Conservation (phyloP, 345 rosid species). For the Raphanus raphanistrum region DNA sequence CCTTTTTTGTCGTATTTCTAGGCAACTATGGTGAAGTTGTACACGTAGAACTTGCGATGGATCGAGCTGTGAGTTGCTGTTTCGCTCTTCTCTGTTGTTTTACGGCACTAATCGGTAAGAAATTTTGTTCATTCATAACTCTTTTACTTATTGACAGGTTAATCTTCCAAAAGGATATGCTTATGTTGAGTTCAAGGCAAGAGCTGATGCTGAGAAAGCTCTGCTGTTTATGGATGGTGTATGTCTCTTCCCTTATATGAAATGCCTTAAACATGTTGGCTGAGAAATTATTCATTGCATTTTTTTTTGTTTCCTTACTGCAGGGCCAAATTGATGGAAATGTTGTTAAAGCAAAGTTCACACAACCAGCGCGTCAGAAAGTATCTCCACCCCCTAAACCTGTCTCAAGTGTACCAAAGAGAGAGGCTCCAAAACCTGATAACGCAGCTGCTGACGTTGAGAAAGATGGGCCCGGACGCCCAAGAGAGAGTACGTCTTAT, state of each 20-base stretch:
- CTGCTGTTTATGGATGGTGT: constrained; percentile 91
- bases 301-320: constrained; percentile 37
- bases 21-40: constrained; percentile 91
- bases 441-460: constrained; percentile 53
- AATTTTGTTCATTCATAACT: not conserved
- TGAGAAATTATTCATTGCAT: not conserved
- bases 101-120: not conserved
- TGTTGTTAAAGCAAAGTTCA: constrained; percentile 74
- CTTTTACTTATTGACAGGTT: constrained; percentile 37
- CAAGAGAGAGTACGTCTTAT: constrained; percentile 55
- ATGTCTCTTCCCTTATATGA: constrained; percentile 40
- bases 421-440: constrained; percentile 64
- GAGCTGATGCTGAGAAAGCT: constrained; percentile 96
- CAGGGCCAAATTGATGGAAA: constrained; percentile 99
- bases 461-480: constrained; percentile 67
- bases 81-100: constrained; percentile 1
- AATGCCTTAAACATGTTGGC: not conserved
- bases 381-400: constrained; percentile 68
- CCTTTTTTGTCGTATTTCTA: constrained; percentile 29
- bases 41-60: constrained; percentile 84
- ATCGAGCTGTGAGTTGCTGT: constrained; percentile 70
- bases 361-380: constrained; percentile 71
- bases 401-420: constrained; percentile 54
- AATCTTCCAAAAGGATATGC: constrained; percentile 77
- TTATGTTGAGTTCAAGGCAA: constrained; percentile 84